phyloP scores from a whole-genome alignment of 208 protist genomes.

The Crithidia fasciculata region DNA sequence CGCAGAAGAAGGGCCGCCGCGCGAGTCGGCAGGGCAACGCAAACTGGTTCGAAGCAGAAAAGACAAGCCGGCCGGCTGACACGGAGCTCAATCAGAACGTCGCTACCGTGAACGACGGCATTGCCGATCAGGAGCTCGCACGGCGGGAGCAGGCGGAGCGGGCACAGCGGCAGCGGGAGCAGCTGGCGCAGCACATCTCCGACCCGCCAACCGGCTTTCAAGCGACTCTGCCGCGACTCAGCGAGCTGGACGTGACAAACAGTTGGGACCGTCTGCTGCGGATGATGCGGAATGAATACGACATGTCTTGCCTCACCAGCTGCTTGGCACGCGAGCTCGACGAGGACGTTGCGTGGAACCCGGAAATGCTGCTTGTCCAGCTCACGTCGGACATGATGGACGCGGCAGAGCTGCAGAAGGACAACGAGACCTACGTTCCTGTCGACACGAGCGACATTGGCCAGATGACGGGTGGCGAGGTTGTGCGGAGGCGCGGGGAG shows the following conservation, averaged over 20 bases:
- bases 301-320: constrained; percentile 83
- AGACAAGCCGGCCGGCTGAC: constrained; percentile 33
- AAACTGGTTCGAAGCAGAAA: constrained; percentile 25
- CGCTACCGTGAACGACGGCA: constrained; percentile 50
- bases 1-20: constrained; percentile 12
- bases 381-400: constrained; percentile 89
- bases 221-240: constrained; percentile 71
- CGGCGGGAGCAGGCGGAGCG: constrained; percentile 36
- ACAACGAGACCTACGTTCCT: constrained; percentile 35
- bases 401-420: constrained; percentile 53
- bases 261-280: constrained; percentile 77
- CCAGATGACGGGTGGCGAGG: constrained; percentile 58
- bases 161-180: constrained; percentile 48
- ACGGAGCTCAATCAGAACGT: constrained; percentile 48
- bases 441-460: constrained; percentile 48
- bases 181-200: constrained; percentile 60
- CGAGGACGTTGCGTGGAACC: constrained; percentile 88
- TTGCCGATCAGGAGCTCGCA: constrained; percentile 39
- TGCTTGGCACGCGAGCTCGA: constrained; percentile 83
- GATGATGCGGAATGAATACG: constrained; percentile 69
- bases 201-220: constrained; percentile 75
- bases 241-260: constrained; percentile 70
- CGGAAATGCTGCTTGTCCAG: constrained; percentile 89
- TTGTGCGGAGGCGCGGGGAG: constrained; percentile 46
- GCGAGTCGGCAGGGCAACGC: constrained; percentile 7